Base-by-base conservation (phyloP, 1,284 basidiomycete species). In the Takashimella tepidaria region DNA sequence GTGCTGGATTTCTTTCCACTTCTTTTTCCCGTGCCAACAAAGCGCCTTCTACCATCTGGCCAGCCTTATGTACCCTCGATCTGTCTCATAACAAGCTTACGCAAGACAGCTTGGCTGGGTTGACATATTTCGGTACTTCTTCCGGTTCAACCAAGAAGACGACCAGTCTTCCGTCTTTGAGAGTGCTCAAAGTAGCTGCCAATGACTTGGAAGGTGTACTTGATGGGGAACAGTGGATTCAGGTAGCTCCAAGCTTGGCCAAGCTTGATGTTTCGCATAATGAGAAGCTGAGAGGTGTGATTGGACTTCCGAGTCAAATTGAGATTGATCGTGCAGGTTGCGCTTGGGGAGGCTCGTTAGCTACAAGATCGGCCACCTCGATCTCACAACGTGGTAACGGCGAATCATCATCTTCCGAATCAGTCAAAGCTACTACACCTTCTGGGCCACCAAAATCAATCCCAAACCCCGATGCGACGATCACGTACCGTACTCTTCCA, bases 1-100 rank as follows among this genome's bases (percentile, higher is more conserved):
- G 72, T 41, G 59, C 64, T 3, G 72, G 72, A 4, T 74, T 74
- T 61, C 61, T 74, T 24, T 60, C 67, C 12, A 69, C 69, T 1
- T 59, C 64, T 1, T 71, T 74, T 56, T 66, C 67, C 21, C 64
- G 73, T 6, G 57, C 54, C 20, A 56, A 57, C 4, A 64, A 56
- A 23, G 47, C 59, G 6, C 48, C 59, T 25, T 54, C 59, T 48
- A 53, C 55, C 4, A 54, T 69, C 19, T 60, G 67, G 26, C 71
- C 72, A 0, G 57, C 52, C 0, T 57, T 76, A 0, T 54, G 62
- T n/a, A 56, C 51, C 12, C 57, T 75, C 45, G 67, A 68, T 47
- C 57, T 74, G 4, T 57, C 66, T 2, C 55, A 63, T 49, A 76
- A 75, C 50, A 42, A 44, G 2, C 48, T 76, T 16, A 61, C 59